These are phyloP conservation scores for Eucalyptus guilfoylei DNA, from an alignment of 345 rosid species.

Conservation along the genomic window DNA sequence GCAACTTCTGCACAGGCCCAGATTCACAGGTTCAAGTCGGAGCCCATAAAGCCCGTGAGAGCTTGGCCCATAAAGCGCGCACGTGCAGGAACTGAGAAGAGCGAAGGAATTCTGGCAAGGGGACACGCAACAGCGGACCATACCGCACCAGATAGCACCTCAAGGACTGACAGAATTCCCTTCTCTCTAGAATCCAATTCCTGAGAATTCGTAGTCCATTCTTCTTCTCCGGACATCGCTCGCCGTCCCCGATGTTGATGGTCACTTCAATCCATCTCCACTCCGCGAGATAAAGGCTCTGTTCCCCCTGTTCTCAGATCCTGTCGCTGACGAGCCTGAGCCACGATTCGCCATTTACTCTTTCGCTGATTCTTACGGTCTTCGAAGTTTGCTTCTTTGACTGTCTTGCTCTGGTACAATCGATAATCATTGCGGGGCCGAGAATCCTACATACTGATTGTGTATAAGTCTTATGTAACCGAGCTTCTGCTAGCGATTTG, in stretches of 20 bases:
- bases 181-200: not conserved
- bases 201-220: not conserved
- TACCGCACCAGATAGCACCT: rapidly evolving
- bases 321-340: not conserved
- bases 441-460: too few relatives aligned
- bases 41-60: not conserved
- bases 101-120: too few relatives aligned
- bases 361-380: not conserved
- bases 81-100: too few relatives aligned
- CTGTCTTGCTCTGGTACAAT: not conserved
- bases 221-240: not conserved
- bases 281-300: not conserved
- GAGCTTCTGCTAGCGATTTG: too few relatives aligned
- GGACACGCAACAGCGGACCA: not conserved
- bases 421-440: not conserved
- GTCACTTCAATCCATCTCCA: not conserved
- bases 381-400: not conserved
- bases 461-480: too few relatives aligned
- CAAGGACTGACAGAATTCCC: not conserved
- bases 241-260: too few relatives aligned
- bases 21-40: not conserved
- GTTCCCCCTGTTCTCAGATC: not conserved
- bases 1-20: not conserved
- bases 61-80: not conserved
- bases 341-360: not conserved